phyloP scores from a whole-genome alignment of 805 yeast genomes.

The Wilhelminamyces savonicus region DNA sequence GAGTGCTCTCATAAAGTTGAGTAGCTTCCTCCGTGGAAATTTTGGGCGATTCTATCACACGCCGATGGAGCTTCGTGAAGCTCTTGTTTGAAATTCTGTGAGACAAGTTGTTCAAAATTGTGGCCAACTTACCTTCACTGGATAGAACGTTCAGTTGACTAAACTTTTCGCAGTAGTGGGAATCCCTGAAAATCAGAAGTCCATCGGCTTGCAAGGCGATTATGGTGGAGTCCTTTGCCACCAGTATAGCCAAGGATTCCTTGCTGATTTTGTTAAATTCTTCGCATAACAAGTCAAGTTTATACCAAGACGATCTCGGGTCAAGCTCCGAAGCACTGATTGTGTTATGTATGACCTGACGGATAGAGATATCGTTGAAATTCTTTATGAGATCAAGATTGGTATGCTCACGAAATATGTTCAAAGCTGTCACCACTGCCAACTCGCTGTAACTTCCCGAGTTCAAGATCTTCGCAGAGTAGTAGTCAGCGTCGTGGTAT shows the following conservation, averaged over 20 bases:
- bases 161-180: too few species aligned
- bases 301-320: slow-evolving; percentile 53
- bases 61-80: slow-evolving; percentile 14
- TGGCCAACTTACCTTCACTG: slow-evolving; percentile 13
- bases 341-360: slow-evolving; percentile 16
- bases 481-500: slow-evolving; percentile 38
- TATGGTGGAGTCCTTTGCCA: too few species aligned
- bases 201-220: too few species aligned
- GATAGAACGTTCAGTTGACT: too few species aligned
- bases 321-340: slow-evolving; percentile 16
- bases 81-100: slow-evolving; percentile 24
- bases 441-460: slow-evolving; percentile 42
- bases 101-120: slow-evolving; percentile 15
- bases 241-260: too few species aligned
- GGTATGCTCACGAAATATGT: slow-evolving; percentile 42
- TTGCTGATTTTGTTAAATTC: slow-evolving; percentile 58
- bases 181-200: too few species aligned
- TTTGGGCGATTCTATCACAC: slow-evolving; percentile 6
- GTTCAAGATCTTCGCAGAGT: slow-evolving; percentile 41
- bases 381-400: slow-evolving; percentile 8
- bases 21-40: slow-evolving; percentile 12
- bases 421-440: slow-evolving; percentile 47
- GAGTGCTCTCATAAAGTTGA: slow-evolving; percentile 15
- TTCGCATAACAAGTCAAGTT: slow-evolving; percentile 64
- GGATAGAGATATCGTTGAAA: slow-evolving; percentile 8